Evolutionary conservation across 2,329 filamentous ascomycete species (phyloP).

Genomic region (Paraphoma chrysanthemicola): DNA sequence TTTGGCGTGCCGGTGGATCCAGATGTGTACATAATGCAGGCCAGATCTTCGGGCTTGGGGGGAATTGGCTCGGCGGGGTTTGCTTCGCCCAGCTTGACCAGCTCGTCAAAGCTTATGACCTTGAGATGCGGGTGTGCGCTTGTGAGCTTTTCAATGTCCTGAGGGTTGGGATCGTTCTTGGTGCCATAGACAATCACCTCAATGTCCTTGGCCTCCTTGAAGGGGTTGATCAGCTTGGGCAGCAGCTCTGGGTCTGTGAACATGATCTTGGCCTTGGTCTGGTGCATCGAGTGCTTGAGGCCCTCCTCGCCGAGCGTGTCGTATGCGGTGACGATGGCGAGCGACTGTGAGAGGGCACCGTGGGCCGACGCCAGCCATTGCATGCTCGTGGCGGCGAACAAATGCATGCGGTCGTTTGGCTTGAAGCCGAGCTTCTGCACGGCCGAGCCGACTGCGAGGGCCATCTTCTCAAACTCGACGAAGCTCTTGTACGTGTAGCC

Average conservation of each 20-base stretch:
- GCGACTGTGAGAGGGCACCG: slow-evolving; percentile 79
- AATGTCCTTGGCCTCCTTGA: slow-evolving; percentile 63
- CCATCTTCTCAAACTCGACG: slow-evolving; percentile 75
- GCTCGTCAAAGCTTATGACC: slow-evolving; percentile 19
- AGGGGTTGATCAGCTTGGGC: slow-evolving; percentile 59
- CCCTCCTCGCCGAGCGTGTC: slow-evolving; percentile 88
- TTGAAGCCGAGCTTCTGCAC: slow-evolving; percentile 76
- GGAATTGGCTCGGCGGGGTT: slow-evolving; percentile 75
- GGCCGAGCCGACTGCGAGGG: slow-evolving; percentile 73
- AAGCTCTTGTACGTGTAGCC: slow-evolving; percentile 79
- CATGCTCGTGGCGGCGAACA: slow-evolving; percentile 81
- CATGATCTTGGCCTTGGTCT: slow-evolving; percentile 82
- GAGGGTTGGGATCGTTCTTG: slow-evolving; percentile 59
- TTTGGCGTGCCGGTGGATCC: slow-evolving; percentile 90
- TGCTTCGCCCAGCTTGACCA: slow-evolving; percentile 59
- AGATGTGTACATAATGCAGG: slow-evolving; percentile 84
- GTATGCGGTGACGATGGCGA: slow-evolving; percentile 93
- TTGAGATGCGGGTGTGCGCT: slow-evolving; percentile 58
- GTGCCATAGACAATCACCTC: slow-evolving; percentile 66
- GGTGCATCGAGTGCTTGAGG: slow-evolving; percentile 82
- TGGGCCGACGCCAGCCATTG: slow-evolving; percentile 88
- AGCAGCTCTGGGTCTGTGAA: slow-evolving; percentile 83
- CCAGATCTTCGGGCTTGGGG: slow-evolving; percentile 77
- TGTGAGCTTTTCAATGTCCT: slow-evolving; percentile 62
- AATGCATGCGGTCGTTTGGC: slow-evolving; percentile 73